Conservation (phyloP, 257 asterid species). For the Solanum raphanifolium region DNA sequence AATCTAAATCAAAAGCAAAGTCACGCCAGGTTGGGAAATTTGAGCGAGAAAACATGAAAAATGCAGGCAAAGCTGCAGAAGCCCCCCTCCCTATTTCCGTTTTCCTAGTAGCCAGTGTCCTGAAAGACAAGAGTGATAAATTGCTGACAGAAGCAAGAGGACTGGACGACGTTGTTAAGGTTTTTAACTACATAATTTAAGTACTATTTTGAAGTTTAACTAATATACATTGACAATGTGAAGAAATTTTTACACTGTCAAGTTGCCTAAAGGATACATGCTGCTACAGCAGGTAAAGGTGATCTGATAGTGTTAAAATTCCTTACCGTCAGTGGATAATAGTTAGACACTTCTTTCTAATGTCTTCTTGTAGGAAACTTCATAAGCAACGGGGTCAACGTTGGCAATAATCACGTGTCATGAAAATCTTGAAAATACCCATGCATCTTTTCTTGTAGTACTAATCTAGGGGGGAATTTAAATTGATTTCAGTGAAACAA, state of each 20-base stretch:
- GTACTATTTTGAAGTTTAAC: background rate
- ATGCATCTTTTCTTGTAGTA: background rate
- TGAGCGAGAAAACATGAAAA: conserved; percentile 65
- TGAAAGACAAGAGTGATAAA: conserved; percentile 68
- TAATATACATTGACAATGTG: background rate
- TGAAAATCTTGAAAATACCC: background rate
- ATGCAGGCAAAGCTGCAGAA: conserved; percentile 28
- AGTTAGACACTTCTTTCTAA: background rate
- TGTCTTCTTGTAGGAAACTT: background rate
- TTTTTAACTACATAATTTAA: background rate
- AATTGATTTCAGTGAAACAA: background rate
- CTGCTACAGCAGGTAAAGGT: background rate
- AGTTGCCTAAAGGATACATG: background rate
- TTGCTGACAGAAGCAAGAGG: conserved; percentile 81
- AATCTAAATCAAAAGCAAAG: conserved; percentile 47
- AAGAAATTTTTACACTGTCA: background rate
- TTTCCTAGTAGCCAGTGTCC: conserved; percentile 84
- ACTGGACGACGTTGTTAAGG: conserved; percentile 89
- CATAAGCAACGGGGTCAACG: background rate
- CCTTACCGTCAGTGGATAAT: background rate
- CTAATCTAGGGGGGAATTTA: background rate
- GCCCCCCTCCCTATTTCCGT: conserved; percentile 85
- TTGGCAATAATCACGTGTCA: background rate
- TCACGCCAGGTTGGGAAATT: conserved; percentile 65
- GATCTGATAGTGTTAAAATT: background rate